A percentile compares a stretch with the other conserved stretches of the same genome.
Conservation (phyloP, 2,329 filamentous ascomycete genomes). For the Fusarium fujikuroi region DNA sequence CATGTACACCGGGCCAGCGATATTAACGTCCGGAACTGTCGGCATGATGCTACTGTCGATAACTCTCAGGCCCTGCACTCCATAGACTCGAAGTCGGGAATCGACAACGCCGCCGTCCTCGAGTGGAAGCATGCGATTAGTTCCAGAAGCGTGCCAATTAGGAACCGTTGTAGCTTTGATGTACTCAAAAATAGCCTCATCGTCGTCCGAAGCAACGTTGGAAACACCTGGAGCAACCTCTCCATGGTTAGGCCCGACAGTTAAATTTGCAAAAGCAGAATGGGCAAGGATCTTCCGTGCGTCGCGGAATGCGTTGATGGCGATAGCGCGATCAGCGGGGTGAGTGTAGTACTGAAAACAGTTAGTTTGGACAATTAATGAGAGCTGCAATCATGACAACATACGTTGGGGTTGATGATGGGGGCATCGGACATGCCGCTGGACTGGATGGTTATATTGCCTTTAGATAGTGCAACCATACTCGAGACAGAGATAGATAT, state of each 20-base stretch:
- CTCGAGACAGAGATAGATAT: slow-evolving; percentile 14
- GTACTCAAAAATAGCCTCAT: slow-evolving; percentile 11
- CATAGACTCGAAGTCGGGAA: slow-evolving; percentile 24
- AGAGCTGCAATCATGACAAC: background rate
- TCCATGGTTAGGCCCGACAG: background rate
- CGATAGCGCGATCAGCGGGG: slow-evolving; percentile 3
- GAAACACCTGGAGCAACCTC: slow-evolving; percentile 4
- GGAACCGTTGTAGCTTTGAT: slow-evolving; percentile 8
- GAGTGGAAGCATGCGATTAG: slow-evolving; percentile 13
- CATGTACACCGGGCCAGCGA: slow-evolving; percentile 71
- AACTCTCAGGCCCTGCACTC: slow-evolving; percentile 23
- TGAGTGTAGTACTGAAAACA: background rate
- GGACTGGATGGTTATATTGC: slow-evolving; percentile 1
- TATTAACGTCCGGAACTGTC: slow-evolving; percentile 65
- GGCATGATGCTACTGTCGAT: slow-evolving; percentile 53
- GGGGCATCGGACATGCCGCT: slow-evolving; percentile 4
- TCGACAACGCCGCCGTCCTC: slow-evolving; percentile 37
- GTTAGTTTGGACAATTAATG: background rate
- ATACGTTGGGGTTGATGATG: slow-evolving; percentile 18
- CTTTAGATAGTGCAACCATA: slow-evolving; percentile 13
- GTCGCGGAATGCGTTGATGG: slow-evolving; percentile 6
- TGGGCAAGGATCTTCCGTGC: slow-evolving; percentile 15
- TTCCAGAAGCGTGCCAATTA: slow-evolving; percentile 17
- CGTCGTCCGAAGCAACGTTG: background rate
- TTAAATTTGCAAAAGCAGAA: background rate